phyloP scores from a whole-genome alignment of 257 asterid genomes.

The Nyctanthes arbortristis region DNA sequence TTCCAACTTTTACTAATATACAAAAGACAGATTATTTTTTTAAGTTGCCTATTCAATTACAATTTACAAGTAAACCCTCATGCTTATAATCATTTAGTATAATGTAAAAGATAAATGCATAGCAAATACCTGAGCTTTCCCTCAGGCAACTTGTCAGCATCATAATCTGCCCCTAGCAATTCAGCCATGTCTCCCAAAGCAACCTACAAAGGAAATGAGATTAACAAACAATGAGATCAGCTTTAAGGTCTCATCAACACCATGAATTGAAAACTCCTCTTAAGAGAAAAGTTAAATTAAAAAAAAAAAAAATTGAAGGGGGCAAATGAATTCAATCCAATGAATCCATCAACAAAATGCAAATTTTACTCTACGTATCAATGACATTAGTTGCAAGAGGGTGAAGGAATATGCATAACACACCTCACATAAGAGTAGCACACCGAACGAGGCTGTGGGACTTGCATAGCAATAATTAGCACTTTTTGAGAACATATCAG shows the following conservation, averaged over 20 bases:
- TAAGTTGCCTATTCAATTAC: background rate
- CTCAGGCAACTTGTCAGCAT: conserved; percentile 76
- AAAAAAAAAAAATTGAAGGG: too few species aligned
- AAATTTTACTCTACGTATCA: too few species aligned
- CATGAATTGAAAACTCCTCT: too few species aligned
- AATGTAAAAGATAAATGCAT: conserved; percentile 4
- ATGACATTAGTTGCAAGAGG: background rate
- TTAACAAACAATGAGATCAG: too few species aligned
- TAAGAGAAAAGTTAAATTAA: too few species aligned
- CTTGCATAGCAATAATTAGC: conserved; percentile 80
- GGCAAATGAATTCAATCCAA: too few species aligned
- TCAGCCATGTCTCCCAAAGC: conserved; percentile 97
- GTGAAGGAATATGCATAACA: conserved; percentile 8
- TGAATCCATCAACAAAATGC: too few species aligned
- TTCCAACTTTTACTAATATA: background rate
- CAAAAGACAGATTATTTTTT: background rate
- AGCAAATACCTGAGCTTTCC: conserved; percentile 79
- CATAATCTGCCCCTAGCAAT: conserved; percentile 49
- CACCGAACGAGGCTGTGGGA: conserved; percentile 50
- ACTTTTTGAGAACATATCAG: conserved; percentile 98
- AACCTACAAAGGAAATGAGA: conserved; percentile 50
- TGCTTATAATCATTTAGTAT: background rate
- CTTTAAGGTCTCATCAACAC: too few species aligned
- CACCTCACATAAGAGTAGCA: conserved; percentile 90
- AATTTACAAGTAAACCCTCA: background rate